Evolutionary conservation across 371 early-diverging fungal species (phyloP).

Genomic region (Mortierella sp.): DNA sequence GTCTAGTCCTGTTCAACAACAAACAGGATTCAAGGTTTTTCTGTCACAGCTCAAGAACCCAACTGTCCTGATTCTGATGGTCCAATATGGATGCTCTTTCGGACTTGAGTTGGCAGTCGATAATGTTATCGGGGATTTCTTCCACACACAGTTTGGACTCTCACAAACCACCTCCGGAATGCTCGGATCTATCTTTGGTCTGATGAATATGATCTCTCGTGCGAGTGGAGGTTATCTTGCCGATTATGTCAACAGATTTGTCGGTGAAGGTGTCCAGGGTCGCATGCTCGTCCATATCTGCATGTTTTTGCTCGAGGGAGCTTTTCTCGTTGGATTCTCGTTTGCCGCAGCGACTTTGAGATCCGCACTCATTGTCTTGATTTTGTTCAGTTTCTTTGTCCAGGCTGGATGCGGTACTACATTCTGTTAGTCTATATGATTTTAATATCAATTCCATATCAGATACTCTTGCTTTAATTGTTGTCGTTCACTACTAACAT

Average conservation of each 20-base stretch:
- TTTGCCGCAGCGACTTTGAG: slow-evolving; percentile 33
- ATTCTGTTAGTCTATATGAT: slow-evolving; percentile 30
- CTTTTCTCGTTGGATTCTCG: slow-evolving; percentile 57
- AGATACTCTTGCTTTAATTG: neutral
- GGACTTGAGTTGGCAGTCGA: slow-evolving; percentile 77
- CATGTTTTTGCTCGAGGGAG: slow-evolving; percentile 58
- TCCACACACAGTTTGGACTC: slow-evolving; percentile 54
- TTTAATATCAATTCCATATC: neutral
- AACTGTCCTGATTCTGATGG: slow-evolving; percentile 60
- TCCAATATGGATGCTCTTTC: slow-evolving; percentile 72
- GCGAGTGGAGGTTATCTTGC: slow-evolving; percentile 69
- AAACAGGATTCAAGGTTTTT: slow-evolving; percentile 19
- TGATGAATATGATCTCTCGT: slow-evolving; percentile 74
- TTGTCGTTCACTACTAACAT: slow-evolving; percentile 8
- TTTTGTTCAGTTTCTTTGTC: slow-evolving; percentile 61
- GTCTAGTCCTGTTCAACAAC: neutral
- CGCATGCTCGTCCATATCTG: slow-evolving; percentile 61
- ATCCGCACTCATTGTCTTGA: slow-evolving; percentile 54
- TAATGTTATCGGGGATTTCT: slow-evolving; percentile 63
- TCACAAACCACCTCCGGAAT: slow-evolving; percentile 61
- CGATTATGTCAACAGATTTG: slow-evolving; percentile 45
- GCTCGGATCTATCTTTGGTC: slow-evolving; percentile 72
- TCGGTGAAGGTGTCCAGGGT: slow-evolving; percentile 53
- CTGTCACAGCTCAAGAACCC: slow-evolving; percentile 48
- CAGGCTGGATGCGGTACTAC: slow-evolving; percentile 58